Base-by-base conservation (phyloP, 306 rosid genomes). In the Medicago truncatula region DNA sequence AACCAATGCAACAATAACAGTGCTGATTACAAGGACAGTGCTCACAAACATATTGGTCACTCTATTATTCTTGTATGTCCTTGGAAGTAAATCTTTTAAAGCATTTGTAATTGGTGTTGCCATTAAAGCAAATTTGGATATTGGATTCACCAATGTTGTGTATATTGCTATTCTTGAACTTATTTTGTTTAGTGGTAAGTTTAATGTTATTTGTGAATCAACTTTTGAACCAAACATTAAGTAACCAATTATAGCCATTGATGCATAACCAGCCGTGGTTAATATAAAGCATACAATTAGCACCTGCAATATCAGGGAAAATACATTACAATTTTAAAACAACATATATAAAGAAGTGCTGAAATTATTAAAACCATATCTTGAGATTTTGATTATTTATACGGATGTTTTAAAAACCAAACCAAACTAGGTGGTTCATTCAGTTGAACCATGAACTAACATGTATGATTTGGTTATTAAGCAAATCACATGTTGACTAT, bases 61-160 rank as follows among this genome's bases (percentile, higher is more conserved):
- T 66, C 75, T 82, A 13, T 65, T 40, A 18, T 56, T 89, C 62
- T 78, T 90, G 83, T 46, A 21, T 8, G 47, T 14, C 2, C 13
- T 9, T 40, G 86, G 87, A 66, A 87, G 76, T 14, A 87, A 58
- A 0, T 49, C 85, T 74, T 93, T 86, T 18, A 84, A 60, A 39
- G 91, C 88, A 74, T 76, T 86, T 9, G 83, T 82, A 6, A 93
- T 83, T 0, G 97, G 98, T 53, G 86, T 87, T 16, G 85, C 83
- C 90, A 90, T 89, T 75, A 93, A 79, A 13, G 93, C 95, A 76
- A 86, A 93, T 77, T 93, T 93, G 56, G 91, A 62, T 25, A 93
- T 70, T 20, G 97, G 98, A 78, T 74, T 93, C 0, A 89, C 89
- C 83, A 89, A 80, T 0, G 93, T 85, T 4, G 98, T 93, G 71